Base-by-base conservation (phyloP, 352 stramenopile species). In the Phytophthora megakarya region DNA sequence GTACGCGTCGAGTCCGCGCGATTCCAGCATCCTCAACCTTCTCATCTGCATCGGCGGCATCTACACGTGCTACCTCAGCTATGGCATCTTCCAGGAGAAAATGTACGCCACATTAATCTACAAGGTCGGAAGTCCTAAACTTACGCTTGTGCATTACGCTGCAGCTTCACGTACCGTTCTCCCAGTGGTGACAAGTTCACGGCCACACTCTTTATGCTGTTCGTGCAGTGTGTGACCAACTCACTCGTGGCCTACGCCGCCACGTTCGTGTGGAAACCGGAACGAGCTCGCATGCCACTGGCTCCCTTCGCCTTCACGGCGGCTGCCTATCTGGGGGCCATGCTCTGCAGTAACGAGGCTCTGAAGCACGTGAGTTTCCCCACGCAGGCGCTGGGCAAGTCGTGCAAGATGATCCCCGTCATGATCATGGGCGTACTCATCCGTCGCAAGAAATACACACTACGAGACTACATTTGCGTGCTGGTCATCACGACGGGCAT, bases 401-500 rank as follows among this genome's bases (percentile, higher is more conserved):
- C 86, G 70, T 98, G 96, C 72, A 99, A 99, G 75, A 99, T 99
- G 97, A 98, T 98, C 53, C 97, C 97, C 5, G 97, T 99, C 45
- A 97, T 97, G 91, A 66, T 97, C 67, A 97, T 97, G 84, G 90
- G 90, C 48, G 90, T 97, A 46, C 71, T 97, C 66, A 93, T 97
- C 57, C 86, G 89, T n/a, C 81, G 89, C 57, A 97, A 97, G 62
- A 90, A 93, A 46, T 97, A 97, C 73, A 88, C 81, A 33, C 30
- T 94, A 44, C 76, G 81, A 25, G 90, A 97, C 65, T 97, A 97
- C 73, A 67, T 97, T 30, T 97, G 90, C 43, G 90, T 97, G 42
- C 18, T 95, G 48, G 85, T 97, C 59, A 97, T 97, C 72, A 97
- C 91, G 1, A 52, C 79, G 25, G 91, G 91, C 48, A 97, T 97